A percentile compares a stretch with the other conserved stretches of the same genome.
These are phyloP conservation scores for Penicillium ochrochloron DNA, from an alignment of 495 filamentous ascomycete species.

Conservation along the genomic window DNA sequence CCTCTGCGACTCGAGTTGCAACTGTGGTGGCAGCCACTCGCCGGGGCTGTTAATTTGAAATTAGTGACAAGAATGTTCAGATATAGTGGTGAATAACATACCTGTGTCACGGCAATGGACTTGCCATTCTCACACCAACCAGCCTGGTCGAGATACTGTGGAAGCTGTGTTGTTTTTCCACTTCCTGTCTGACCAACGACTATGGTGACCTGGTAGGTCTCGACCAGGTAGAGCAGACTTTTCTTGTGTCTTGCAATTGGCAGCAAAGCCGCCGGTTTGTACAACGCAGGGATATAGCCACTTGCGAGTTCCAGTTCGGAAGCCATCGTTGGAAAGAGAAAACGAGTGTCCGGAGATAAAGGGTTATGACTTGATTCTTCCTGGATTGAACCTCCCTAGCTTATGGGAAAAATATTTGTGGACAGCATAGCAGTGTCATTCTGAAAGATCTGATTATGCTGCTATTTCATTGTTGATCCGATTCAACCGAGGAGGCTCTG, in stretches of 20 bases:
- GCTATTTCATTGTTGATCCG: slow-evolving; percentile 3
- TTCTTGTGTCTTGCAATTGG: slow-evolving; percentile 79
- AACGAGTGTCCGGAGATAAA: background rate
- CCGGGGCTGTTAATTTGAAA: slow-evolving; percentile 65
- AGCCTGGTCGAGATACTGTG: slow-evolving; percentile 83
- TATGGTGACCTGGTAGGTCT: slow-evolving; percentile 78
- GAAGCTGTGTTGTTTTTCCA: slow-evolving; percentile 88
- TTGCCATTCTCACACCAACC: slow-evolving; percentile 89
- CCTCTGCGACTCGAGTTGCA: slow-evolving; percentile 87
- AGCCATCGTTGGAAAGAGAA: slow-evolving; percentile 35
- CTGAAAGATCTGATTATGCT: slow-evolving; percentile 9
- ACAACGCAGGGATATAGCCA: slow-evolving; percentile 73
- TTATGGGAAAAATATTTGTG: background rate
- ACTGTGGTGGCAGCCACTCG: slow-evolving; percentile 93
- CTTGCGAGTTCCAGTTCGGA: slow-evolving; percentile 61
- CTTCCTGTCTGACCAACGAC: slow-evolving; percentile 91
- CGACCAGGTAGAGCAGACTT: slow-evolving; percentile 74
- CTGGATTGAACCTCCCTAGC: background rate
- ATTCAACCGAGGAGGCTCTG: slow-evolving; percentile 3
- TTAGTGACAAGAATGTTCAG: slow-evolving; percentile 11
- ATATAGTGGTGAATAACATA: slow-evolving; percentile 40
- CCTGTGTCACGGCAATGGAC: slow-evolving; percentile 88
- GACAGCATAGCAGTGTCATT: slow-evolving; percentile 3
- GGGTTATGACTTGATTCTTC: background rate
- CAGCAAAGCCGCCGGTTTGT: slow-evolving; percentile 76